A percentile compares a stretch with the other conserved stretches of the same genome.
phyloP scores from a whole-genome alignment of 768 basidiomycete genomes.

The Kwoniella heveanensis region DNA sequence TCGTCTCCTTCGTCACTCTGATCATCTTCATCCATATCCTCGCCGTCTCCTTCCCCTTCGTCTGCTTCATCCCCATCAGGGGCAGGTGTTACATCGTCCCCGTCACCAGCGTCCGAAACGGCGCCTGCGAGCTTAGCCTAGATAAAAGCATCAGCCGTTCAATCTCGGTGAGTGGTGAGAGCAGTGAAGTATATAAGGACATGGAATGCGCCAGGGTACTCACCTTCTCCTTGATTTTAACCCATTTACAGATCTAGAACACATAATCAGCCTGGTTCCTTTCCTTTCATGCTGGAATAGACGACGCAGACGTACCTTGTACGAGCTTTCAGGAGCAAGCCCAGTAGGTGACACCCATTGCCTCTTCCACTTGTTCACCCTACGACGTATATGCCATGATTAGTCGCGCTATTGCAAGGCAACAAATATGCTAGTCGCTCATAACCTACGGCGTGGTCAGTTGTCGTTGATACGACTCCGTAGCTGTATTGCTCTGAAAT shows the following conservation, averaged over 20 bases:
- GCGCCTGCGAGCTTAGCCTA: constrained; percentile 17
- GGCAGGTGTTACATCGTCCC: constrained; percentile 32
- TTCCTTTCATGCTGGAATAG: not conserved
- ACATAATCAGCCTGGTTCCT: not conserved
- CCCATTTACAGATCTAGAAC: constrained; percentile 49
- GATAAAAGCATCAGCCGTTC: not conserved
- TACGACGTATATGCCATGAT: constrained; percentile 1
- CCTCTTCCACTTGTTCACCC: constrained; percentile 49
- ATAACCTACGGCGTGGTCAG: constrained; percentile 46
- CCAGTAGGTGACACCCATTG: constrained; percentile 48
- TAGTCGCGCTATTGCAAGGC: not conserved
- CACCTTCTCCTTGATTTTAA: constrained; percentile 33
- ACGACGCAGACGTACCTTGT: constrained; percentile 32
- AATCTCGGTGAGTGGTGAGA: not conserved
- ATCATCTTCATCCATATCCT: constrained; percentile 16
- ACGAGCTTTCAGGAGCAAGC: constrained; percentile 45
- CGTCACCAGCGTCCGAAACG: constrained; percentile 15
- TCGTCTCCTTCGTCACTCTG: constrained; percentile 12
- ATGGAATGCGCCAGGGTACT: no score
- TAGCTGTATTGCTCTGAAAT: constrained; percentile 26
- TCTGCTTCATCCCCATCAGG: constrained; percentile 24
- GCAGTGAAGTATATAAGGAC: no score
- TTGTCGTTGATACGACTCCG: constrained; percentile 47
- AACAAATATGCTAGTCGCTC: no score
- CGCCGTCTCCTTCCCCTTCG: constrained; percentile 16